A percentile compares a stretch with the other conserved stretches of the same genome.
Conservation (phyloP, 345 rosid genomes). For the Physaria fendleri region DNA sequence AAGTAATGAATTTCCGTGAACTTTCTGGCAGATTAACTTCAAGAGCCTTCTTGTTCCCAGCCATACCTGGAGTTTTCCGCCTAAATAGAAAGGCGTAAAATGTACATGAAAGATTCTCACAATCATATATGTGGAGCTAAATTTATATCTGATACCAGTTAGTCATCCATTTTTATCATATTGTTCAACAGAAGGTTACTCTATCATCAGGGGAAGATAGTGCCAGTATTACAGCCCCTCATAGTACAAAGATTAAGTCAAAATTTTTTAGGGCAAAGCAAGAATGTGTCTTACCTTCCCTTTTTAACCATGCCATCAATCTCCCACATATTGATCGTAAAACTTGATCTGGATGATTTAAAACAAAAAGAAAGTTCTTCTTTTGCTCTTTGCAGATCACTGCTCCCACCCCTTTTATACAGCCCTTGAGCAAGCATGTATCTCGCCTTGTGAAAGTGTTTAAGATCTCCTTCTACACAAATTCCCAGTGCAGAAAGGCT, state of each 20-base stretch:
- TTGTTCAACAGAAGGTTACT: slow-evolving; percentile 8
- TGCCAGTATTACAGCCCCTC: not conserved
- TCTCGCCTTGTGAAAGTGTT: slow-evolving; percentile 98
- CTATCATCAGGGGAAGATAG: slow-evolving; percentile 2
- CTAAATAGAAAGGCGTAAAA: slow-evolving; percentile 36
- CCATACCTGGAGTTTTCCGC: slow-evolving; percentile 72
- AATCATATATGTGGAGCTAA: slow-evolving; percentile 6
- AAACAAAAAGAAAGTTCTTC: slow-evolving; percentile 94
- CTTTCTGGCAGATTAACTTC: slow-evolving; percentile 95
- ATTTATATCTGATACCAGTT: not conserved
- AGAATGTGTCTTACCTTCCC: slow-evolving; percentile 58
- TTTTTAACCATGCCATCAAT: slow-evolving; percentile 96
- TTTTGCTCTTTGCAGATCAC: slow-evolving; percentile 87
- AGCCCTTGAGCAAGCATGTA: slow-evolving; percentile 90
- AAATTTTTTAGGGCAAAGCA: not conserved
- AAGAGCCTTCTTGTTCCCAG: slow-evolving; percentile 79
- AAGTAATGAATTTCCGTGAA: slow-evolving; percentile 92
- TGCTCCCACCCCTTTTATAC: slow-evolving; percentile 57
- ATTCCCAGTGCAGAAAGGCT: slow-evolving; percentile 80
- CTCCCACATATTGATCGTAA: slow-evolving; percentile 99
- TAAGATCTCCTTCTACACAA: slow-evolving; percentile 93
- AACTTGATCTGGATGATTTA: slow-evolving; percentile 83
- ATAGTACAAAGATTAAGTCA: not conserved
- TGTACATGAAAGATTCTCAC: slow-evolving; percentile 5
- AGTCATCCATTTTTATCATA: slow-evolving; percentile 5